phyloP scores from a whole-genome alignment of 1,284 basidiomycete genomes.

The Moesziomyces antarcticus region DNA sequence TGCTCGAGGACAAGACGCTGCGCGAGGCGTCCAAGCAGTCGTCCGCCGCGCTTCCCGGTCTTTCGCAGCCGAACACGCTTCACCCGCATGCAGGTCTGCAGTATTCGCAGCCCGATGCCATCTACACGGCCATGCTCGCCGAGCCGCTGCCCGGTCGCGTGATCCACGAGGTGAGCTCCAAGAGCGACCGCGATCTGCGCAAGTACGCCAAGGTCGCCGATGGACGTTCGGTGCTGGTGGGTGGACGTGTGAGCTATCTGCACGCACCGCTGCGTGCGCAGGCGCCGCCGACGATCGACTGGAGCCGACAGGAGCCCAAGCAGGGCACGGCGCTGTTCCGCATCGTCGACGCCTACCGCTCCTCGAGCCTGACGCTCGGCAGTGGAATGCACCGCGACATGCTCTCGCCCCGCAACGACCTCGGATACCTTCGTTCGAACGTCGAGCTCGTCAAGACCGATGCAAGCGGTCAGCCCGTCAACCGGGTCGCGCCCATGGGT shows the following conservation, averaged over 20 bases:
- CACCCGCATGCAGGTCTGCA: conserved; percentile 61
- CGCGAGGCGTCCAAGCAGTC: not conserved
- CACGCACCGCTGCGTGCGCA: conserved; percentile 33
- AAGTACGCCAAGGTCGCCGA: conserved; percentile 25
- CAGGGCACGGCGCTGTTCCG: conserved; percentile 44
- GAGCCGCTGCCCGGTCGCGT: conserved; percentile 54
- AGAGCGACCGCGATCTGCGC: conserved; percentile 17
- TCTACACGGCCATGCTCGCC: conserved; percentile 53
- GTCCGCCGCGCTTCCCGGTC: conserved; percentile 21
- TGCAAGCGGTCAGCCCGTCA: conserved; percentile 10
- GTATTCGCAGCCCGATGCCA: conserved; percentile 61
- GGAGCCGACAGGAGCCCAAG: conserved; percentile 34
- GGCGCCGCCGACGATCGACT: conserved; percentile 44
- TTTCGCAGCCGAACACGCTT: conserved; percentile 43
- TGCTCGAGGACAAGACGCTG: conserved; percentile 31
- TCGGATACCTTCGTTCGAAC: conserved; percentile 42
- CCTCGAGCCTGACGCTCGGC: conserved; percentile 14
- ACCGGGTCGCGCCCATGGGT: conserved; percentile 8
- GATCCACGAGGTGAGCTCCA: conserved; percentile 43
- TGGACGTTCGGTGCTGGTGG: conserved; percentile 34
- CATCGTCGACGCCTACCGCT: conserved; percentile 43
- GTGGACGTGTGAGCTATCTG: conserved; percentile 39
- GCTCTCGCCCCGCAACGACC: conserved; percentile 34
- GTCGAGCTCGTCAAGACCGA: conserved; percentile 36
- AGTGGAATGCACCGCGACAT: conserved; percentile 45